Evolutionary conservation across 352 stramenopile species (phyloP).

Genomic region (Pythium angustatum): DNA sequence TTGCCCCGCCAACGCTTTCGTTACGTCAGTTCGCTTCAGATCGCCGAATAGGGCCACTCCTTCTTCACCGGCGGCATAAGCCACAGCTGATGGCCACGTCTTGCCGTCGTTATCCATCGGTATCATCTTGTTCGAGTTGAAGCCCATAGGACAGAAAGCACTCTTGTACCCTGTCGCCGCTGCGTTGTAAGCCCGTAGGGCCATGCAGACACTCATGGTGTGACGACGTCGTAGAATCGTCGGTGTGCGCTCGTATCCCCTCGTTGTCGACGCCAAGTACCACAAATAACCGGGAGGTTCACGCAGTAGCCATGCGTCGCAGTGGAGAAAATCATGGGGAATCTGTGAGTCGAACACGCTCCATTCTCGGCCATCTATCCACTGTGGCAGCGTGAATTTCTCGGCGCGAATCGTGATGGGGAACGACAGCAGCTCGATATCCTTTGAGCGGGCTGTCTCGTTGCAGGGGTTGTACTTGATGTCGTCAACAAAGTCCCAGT

Average conservation of each 20-base stretch:
- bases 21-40: constrained; percentile 4
- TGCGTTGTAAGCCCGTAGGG: constrained; percentile 71
- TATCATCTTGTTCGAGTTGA: constrained; percentile 71
- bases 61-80: constrained; percentile 26
- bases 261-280: constrained; percentile 72
- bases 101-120: constrained; percentile 53
- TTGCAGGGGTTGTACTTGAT: constrained; percentile 76
- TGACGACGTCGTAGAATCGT: constrained; percentile 80
- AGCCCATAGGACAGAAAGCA: constrained; percentile 55
- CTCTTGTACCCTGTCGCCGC: constrained; percentile 57
- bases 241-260: constrained; percentile 72
- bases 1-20: constrained; percentile 28
- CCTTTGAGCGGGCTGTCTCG: constrained; percentile 31
- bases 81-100: constrained; percentile 49
- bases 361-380: constrained; percentile 77
- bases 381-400: constrained; percentile 75
- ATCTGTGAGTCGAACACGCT: constrained; percentile 67
- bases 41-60: constrained; percentile 11
- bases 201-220: constrained; percentile 70
- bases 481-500: constrained; percentile 87
- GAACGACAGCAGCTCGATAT: constrained; percentile 65
- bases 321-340: constrained; percentile 65
- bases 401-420: constrained; percentile 72
- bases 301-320: constrained; percentile 71
- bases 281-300: constrained; percentile 60